Percentiles rank a stretch among this genome's conserved stretches.
phyloP scores from a whole-genome alignment of 176 grass and related monocot species.

The Oryza meyeriana region DNA sequence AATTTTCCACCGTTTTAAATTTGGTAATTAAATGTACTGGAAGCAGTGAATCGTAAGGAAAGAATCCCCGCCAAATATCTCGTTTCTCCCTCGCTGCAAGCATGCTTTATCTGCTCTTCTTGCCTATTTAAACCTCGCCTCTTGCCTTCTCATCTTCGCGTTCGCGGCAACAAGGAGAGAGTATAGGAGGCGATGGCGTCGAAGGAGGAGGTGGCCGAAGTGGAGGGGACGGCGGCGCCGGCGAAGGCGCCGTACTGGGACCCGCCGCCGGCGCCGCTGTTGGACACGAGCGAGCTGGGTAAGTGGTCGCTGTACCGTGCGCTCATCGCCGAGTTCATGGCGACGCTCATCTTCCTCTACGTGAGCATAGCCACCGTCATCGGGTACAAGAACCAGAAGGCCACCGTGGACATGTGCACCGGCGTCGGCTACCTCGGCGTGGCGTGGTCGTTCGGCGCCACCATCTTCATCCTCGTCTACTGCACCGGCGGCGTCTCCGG shows the following conservation, averaged over 20 bases:
- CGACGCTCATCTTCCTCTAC: constrained; percentile 87
- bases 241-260: constrained; percentile 55
- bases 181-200: not conserved
- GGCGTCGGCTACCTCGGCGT: constrained; percentile 79
- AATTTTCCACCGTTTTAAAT: not conserved
- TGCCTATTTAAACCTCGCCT: not conserved
- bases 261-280: constrained; percentile 38
- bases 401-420: not conserved
- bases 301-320: constrained; percentile 81
- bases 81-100: not conserved
- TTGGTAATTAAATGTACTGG: not conserved
- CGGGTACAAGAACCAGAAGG: constrained; percentile 64
- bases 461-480: constrained; percentile 88
- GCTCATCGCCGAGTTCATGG: constrained; percentile 75
- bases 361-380: constrained; percentile 84
- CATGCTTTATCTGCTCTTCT: not conserved
- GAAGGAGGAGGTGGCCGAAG: constrained; percentile 33
- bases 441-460: constrained; percentile 84
- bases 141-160: not conserved
- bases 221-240: not conserved
- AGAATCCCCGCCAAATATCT: constrained; percentile 4
- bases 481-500: constrained; percentile 78
- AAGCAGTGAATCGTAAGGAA: not conserved
- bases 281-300: constrained; percentile 56
- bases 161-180: not conserved